Conservation (phyloP, 768 basidiomycete species). For the Rubroboletus pulcherrimus region DNA sequence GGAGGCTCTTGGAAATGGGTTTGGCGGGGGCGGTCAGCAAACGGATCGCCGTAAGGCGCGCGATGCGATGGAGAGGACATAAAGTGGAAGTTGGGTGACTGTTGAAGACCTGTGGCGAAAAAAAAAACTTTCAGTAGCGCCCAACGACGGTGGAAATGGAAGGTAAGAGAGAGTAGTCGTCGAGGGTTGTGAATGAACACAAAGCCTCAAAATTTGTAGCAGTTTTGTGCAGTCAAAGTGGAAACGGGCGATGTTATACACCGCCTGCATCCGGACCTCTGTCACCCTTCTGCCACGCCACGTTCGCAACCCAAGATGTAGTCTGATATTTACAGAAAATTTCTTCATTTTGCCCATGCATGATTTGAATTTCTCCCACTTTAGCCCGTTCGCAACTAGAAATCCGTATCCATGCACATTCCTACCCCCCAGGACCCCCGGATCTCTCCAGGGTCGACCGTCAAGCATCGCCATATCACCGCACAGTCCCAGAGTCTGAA, state of each 20-base stretch:
- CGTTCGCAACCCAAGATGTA: not conserved
- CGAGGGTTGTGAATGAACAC: conserved; percentile 22
- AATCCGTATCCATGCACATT: conserved; percentile 2
- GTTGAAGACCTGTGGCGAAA: conserved; percentile 6
- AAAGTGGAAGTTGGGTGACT: not conserved
- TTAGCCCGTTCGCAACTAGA: not conserved
- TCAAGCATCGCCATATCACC: conserved; percentile 2
- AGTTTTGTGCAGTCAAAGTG: conserved; percentile 27
- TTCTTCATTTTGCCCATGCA: not conserved
- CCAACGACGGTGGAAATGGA: conserved; percentile 5
- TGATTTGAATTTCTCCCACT: not conserved
- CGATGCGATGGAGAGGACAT: conserved; percentile 32
- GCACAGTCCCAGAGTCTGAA: not conserved
- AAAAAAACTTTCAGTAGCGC: conserved; percentile 7
- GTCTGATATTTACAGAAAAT: not conserved
- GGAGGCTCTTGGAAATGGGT: conserved; percentile 59
- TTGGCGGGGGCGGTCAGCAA: conserved; percentile 62
- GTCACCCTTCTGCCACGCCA: conserved; percentile 23
- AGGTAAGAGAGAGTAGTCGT: conserved; percentile 10
- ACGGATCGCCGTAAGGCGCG: conserved; percentile 57
- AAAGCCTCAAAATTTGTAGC: conserved; percentile 9
- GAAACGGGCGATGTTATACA: conserved; percentile 35
- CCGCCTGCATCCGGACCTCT: conserved; percentile 28
- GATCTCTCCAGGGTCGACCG: not conserved
- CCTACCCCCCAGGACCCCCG: not conserved